These are phyloP conservation scores for Hevea brasiliensis DNA, from an alignment of 345 rosid species.

Conservation along the genomic window DNA sequence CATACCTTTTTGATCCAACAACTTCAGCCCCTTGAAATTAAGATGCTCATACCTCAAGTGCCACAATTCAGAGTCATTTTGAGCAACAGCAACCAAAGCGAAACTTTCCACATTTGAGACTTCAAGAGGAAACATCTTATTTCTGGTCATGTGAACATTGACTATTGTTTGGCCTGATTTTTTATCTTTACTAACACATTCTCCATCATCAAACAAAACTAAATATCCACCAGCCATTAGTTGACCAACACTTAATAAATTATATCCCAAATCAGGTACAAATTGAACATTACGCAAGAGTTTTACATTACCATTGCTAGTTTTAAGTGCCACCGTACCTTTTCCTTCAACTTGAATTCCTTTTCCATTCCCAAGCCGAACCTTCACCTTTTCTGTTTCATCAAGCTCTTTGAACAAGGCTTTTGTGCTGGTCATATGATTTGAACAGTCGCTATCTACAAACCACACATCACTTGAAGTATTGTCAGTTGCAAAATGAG, in stretches of 20 bases:
- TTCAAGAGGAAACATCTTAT: constrained; percentile 11
- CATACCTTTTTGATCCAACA: constrained; percentile 5
- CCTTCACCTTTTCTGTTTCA: too few species aligned
- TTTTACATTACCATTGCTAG: neutral
- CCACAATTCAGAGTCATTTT: constrained; percentile 1
- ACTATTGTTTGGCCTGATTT: too few species aligned
- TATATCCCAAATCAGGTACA: too few species aligned
- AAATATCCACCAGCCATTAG: too few species aligned
- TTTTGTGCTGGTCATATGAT: neutral
- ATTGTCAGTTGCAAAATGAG: too few species aligned
- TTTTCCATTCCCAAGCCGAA: too few species aligned
- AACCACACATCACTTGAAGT: neutral
- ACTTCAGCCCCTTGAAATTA: constrained; percentile 4
- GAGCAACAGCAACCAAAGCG: neutral
- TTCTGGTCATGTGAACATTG: neutral
- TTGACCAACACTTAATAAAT: too few species aligned
- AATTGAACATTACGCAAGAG: too few species aligned
- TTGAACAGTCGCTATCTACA: neutral
- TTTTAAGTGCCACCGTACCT: neutral
- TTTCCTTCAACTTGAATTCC: neutral
- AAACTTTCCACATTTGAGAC: constrained; percentile 10
- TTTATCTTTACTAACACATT: too few species aligned
- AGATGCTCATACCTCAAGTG: constrained; percentile 3
- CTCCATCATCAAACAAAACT: too few species aligned
- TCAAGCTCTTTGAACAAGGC: neutral